Conservation (phyloP, 148 eudicot genomes). For the Rhododendron vialii region DNA sequence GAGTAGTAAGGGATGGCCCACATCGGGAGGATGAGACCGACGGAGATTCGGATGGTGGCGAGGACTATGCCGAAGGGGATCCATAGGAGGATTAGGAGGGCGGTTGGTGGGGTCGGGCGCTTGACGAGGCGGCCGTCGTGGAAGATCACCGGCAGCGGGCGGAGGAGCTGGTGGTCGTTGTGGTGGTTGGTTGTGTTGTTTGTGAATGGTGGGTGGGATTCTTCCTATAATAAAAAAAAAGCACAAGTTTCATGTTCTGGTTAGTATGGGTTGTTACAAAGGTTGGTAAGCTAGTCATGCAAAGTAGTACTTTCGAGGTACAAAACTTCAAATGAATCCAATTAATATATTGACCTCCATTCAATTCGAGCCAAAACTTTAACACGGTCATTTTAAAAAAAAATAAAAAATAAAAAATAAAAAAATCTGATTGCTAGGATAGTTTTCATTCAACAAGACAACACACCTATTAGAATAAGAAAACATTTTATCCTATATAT, state of each 20-base stretch:
- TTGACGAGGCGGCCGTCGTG: conserved; percentile 87
- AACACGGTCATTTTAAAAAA: too few species aligned
- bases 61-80: conserved; percentile 64
- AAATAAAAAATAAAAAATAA: too few species aligned
- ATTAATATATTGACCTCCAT: too few species aligned
- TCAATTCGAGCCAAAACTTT: neutral
- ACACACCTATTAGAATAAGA: neutral
- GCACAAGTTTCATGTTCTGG: neutral
- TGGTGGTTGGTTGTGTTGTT: neutral
- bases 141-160: conserved; percentile 88
- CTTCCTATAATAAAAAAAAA: conserved; percentile 28
- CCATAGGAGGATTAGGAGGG: conserved; percentile 74
- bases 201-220: conserved; percentile 39
- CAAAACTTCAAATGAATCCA: neutral
- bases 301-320: neutral
- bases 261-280: neutral
- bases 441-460: neutral
- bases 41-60: conserved; percentile 49
- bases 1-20: conserved; percentile 53
- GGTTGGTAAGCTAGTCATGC: neutral
- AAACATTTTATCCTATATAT: too few species aligned
- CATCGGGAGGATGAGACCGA: conserved; percentile 57
- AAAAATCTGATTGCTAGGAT: neutral
- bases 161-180: conserved; percentile 27
- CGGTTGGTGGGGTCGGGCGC: conserved; percentile 60